Evolutionary conservation across 495 filamentous ascomycete species (phyloP), one percentile per base, ranked within the genome.

Genomic region (Parathielavia appendiculata): DNA sequence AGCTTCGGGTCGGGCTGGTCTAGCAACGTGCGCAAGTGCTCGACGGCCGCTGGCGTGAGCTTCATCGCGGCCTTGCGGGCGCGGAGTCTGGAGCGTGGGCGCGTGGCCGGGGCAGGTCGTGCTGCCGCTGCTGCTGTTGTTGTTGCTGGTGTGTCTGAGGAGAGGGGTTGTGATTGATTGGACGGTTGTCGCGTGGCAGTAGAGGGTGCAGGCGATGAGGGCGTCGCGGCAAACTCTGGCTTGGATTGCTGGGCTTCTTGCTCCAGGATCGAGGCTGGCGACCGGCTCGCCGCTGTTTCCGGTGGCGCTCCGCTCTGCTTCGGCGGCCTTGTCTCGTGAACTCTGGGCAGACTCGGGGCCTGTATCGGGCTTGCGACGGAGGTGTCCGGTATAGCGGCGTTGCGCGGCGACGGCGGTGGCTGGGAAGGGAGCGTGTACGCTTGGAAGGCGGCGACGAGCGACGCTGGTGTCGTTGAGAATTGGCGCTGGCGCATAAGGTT

Each of bases 1-100:
- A 95, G 77, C 73, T 96, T 95, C 0, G 92, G 91, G 0, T 90
- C 82, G 0, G 93, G 95, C 65, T 88, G 85, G 38, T 86, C 76
- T 34, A 97, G 81, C 34, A 98, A 73, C 16, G 74, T 78, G 54
- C 81, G 82, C 26, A 98, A 80, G 49, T 92, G 90, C 23, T 83
- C 74, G 9, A 91, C 86, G 1, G 93, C 93, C 3, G 81, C 64
- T 0, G 88, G 78, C 0, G 92, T 91, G 39, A 98, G 78, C 57
- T 86, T 89, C 78, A 98, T 90, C 14, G 92, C 89, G 3, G 93
- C 91, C 75, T 96, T 97, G 51, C 92, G 83, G 26, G 93, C 79
- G 44, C 89, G 86, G 16, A 97, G 78, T 66, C 86, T 89, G 59
- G 79, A 76, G 45, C 82, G 78, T 36, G 83, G 80, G 56, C 81